These are phyloP conservation scores for Starmerella sirachaensis DNA, from an alignment of 805 yeast species.

Conservation along the genomic window DNA sequence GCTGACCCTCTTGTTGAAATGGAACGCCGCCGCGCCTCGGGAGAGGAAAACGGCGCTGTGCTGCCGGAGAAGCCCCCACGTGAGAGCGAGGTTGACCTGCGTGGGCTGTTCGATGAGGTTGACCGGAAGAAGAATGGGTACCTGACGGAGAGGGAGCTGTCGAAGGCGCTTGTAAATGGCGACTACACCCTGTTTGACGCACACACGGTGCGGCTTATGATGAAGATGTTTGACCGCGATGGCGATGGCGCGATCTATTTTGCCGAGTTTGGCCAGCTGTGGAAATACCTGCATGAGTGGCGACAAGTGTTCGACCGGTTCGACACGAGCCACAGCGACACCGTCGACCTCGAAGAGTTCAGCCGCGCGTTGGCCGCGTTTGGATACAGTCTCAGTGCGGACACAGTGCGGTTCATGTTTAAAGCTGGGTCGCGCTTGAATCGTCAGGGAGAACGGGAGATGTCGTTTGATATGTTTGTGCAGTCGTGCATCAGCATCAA, in stretches of 20 bases:
- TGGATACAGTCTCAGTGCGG: conserved; percentile 50
- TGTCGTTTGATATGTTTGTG: conserved; percentile 72
- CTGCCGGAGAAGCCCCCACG: no score
- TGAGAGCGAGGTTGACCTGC: conserved; percentile 17
- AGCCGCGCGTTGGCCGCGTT: conserved; percentile 49
- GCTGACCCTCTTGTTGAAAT: no score
- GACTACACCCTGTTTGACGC: conserved; percentile 52
- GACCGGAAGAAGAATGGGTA: conserved; percentile 44
- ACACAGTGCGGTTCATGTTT: conserved; percentile 46
- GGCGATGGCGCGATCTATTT: conserved; percentile 37
- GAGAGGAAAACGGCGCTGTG: no score
- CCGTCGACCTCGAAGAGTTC: conserved; percentile 55
- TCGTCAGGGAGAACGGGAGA: conserved; percentile 26
- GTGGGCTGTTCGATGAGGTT: conserved; percentile 46
- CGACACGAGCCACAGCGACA: conserved; percentile 47
- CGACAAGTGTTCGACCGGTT: conserved; percentile 50
- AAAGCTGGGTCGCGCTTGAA: conserved; percentile 38
- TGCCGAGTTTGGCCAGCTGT: conserved; percentile 51
- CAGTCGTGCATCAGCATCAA: conserved; percentile 68
- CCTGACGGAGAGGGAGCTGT: conserved; percentile 46
- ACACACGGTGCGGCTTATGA: conserved; percentile 50
- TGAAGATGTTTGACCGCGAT: conserved; percentile 47
- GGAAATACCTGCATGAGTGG: conserved; percentile 61
- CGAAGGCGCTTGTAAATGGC: conserved; percentile 47
- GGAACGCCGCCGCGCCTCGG: no score